Percentiles rank a stretch among this genome's conserved stretches.
These are phyloP conservation scores for Botrytis galanthina DNA, from an alignment of 2,329 filamentous ascomycete species.

Conservation along the genomic window DNA sequence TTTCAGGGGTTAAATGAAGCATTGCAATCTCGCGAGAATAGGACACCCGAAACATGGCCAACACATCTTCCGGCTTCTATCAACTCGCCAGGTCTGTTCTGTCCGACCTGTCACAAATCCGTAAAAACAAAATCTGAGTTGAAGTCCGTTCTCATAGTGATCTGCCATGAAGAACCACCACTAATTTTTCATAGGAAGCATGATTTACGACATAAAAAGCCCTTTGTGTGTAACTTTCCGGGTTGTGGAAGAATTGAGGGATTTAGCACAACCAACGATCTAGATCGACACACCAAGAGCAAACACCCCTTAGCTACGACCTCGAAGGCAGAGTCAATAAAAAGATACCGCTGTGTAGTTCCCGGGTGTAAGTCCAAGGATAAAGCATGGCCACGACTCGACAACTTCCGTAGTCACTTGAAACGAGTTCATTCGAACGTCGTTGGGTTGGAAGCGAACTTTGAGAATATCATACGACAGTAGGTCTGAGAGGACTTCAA, in stretches of 20 bases:
- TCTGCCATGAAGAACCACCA: slow-evolving; percentile 24
- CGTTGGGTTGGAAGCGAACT: slow-evolving; percentile 39
- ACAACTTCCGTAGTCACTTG: slow-evolving; percentile 85
- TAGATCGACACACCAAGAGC: slow-evolving; percentile 73
- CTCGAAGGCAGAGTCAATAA: slow-evolving; percentile 45
- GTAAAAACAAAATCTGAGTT: slow-evolving; percentile 55
- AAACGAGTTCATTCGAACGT: slow-evolving; percentile 58
- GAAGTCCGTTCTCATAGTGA: slow-evolving; percentile 45
- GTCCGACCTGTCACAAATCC: slow-evolving; percentile 42
- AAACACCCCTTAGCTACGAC: slow-evolving; percentile 57
- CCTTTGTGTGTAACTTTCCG: slow-evolving; percentile 57
- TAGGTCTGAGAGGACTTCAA: slow-evolving; percentile 36
- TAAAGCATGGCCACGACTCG: slow-evolving; percentile 76
- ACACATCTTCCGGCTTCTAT: slow-evolving; percentile 20
- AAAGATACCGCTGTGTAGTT: slow-evolving; percentile 59
- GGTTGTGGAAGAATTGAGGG: slow-evolving; percentile 61
- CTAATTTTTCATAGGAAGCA: slow-evolving; percentile 63
- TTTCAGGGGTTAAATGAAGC: slow-evolving; percentile 29
- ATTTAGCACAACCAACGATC: slow-evolving; percentile 78
- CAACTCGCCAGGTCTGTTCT: slow-evolving; percentile 35
- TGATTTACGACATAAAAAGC: slow-evolving; percentile 64
- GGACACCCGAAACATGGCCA: slow-evolving; percentile 27
- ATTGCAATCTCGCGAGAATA: slow-evolving; percentile 27
- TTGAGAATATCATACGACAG: slow-evolving; percentile 46
- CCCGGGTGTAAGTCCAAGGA: slow-evolving; percentile 54